Percentiles rank a stretch among this genome's conserved stretches.
Evolutionary conservation across 257 asterid genomes (phyloP).

Genomic region (Marsdenia floribunda): DNA sequence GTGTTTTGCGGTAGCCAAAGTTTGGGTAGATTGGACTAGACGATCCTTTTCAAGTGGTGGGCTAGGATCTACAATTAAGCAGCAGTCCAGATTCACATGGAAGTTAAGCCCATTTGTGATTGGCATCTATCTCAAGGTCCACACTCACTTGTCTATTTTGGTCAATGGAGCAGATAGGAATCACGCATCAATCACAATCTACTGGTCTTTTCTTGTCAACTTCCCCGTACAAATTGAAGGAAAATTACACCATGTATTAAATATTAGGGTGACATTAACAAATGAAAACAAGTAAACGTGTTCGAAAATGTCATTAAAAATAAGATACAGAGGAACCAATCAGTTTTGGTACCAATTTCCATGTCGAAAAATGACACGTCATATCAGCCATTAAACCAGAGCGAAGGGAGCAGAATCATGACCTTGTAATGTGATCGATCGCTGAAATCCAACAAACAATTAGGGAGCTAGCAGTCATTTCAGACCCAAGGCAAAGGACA

Average conservation of each 20-base stretch:
- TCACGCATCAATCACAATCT: not conserved
- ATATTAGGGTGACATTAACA: not conserved
- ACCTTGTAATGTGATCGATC: not conserved
- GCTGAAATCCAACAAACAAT: not conserved
- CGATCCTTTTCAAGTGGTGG: not conserved
- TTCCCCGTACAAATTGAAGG: not conserved
- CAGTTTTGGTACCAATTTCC: not conserved
- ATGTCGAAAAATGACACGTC: constrained; percentile 1
- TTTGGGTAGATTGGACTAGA: not conserved
- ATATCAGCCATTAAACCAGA: not conserved
- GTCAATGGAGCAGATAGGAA: not conserved
- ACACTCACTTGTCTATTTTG: not conserved
- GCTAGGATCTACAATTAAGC: not conserved
- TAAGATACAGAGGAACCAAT: constrained; percentile 9
- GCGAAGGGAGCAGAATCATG: not conserved
- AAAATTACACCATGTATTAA: not conserved
- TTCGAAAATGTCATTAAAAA: not conserved
- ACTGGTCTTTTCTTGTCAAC: not conserved
- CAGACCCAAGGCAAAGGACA: constrained; percentile 72
- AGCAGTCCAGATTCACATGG: not conserved
- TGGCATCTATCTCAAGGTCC: not conserved
- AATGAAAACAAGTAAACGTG: not conserved
- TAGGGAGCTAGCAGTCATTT: constrained; percentile 33
- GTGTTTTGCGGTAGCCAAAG: not conserved
- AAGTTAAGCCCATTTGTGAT: not conserved